Base-by-base conservation (phyloP, 805 yeast genomes). In the Candida maesae region DNA sequence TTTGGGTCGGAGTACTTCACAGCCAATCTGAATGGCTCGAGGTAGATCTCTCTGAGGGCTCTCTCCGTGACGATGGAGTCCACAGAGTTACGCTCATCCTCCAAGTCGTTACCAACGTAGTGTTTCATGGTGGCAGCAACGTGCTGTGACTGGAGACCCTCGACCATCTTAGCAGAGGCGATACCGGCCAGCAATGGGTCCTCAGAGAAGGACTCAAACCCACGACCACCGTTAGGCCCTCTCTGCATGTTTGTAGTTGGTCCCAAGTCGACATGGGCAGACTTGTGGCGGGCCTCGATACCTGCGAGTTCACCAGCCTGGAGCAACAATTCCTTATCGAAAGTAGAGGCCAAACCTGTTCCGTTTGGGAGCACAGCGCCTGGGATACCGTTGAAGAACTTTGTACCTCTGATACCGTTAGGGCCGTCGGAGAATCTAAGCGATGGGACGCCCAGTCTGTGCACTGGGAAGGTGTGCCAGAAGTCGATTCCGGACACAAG, bases 11-110 rank as follows among this genome's bases (percentile, higher is more conserved):
- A 39, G 42, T 74, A 66, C 42, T 73, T 64, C 15, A 76, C 55
- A 15, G 84, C 83, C 33, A 80, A 59, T 59, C 78, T 78, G 64
- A 80, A 80, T 1, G 86, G 84, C 48, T 69, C 70, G 55, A 80
- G 64, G 58, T 80, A 80, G 40, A 80, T 71, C 58, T 80, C 86
- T 53, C 86, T 69, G 45, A 80, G 61, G 3, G 86, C 85, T 53
- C 86, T 64, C 51, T 75, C 77, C 2, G 81, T 64, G 36, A 80
- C 62, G 17, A 71, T 57, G 6, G 79, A 62, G 53, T 78, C 70
- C 27, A 73, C 68, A 3, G 68, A 59, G 41, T 58, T 63, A 44
- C 86, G 61, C 42, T 74, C 74, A 42, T 76, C 71, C 54, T 80
- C 86, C 55, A 70, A 72, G 51, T 80, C 85, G 46, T 80, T 80